These are phyloP conservation scores for Emericellopsis atlantica DNA, from an alignment of 2,329 filamentous ascomycete genomes.

Conservation along the genomic window DNA sequence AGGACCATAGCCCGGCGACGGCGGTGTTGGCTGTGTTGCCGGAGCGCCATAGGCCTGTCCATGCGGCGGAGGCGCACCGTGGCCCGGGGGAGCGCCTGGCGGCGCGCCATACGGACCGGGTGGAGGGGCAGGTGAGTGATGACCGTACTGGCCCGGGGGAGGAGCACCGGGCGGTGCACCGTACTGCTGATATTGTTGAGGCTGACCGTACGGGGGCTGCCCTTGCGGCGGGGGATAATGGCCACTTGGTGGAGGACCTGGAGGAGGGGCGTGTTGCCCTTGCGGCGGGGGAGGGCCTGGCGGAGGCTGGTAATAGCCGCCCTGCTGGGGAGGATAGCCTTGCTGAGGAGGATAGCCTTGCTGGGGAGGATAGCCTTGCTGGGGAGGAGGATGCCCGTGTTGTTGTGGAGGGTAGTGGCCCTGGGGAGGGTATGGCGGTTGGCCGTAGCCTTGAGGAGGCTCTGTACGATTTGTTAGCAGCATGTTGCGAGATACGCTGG, in stretches of 20 bases:
- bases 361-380: constrained; percentile 14
- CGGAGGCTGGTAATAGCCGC: constrained; percentile 14
- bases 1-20: constrained; percentile 64
- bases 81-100: constrained; percentile 14
- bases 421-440: constrained; percentile 16
- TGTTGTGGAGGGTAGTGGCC: constrained; percentile 12
- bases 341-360: constrained; percentile 12
- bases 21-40: constrained; percentile 41
- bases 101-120: constrained; percentile 11
- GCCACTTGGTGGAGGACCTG: constrained; percentile 15
- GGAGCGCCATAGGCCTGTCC: constrained; percentile 19
- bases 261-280: constrained; percentile 22
- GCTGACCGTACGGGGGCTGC: constrained; percentile 13
- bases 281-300: constrained; percentile 12
- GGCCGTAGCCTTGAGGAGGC: constrained; percentile 25
- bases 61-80: constrained; percentile 23
- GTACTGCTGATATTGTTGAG: constrained; percentile 11
- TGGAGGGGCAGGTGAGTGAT: constrained; percentile 9
- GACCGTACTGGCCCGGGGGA: constrained; percentile 8
- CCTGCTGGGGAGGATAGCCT: constrained; percentile 15
- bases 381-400: constrained; percentile 9
- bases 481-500: no score
- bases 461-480: constrained; percentile 3
- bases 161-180: constrained; percentile 9
- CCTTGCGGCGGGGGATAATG: constrained; percentile 18